phyloP scores from a whole-genome alignment of 768 basidiomycete species.

The Postia placenta region DNA sequence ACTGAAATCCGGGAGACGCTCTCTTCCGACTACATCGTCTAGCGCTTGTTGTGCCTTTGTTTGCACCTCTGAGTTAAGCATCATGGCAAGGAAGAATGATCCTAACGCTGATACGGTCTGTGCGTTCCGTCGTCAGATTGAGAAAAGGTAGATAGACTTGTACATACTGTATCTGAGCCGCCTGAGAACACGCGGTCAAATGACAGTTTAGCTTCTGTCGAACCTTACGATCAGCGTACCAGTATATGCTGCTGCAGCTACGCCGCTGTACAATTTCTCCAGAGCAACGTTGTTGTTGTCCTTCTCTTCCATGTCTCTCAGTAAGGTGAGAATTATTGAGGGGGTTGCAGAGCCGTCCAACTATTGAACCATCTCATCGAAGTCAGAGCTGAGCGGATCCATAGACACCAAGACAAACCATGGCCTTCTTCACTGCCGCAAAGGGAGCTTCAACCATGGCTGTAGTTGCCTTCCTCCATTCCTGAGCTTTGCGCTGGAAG shows the following conservation, averaged over 20 bases:
- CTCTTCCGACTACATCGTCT: conserved; percentile 30
- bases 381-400: neutral
- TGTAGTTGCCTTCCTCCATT: conserved; percentile 12
- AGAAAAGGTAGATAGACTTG: neutral
- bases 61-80: conserved; percentile 26
- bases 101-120: conserved; percentile 17
- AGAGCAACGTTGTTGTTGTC: conserved; percentile 7
- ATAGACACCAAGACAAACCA: conserved; percentile 10
- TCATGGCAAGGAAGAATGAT: conserved; percentile 29
- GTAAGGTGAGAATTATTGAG: conserved; percentile 12
- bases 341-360: conserved; percentile 13
- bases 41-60: conserved; percentile 30
- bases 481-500: conserved; percentile 19
- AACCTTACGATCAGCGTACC: conserved; percentile 7
- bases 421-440: conserved; percentile 15
- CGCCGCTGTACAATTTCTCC: conserved; percentile 14
- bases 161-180: conserved; percentile 17
- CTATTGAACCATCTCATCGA: too few relatives aligned
- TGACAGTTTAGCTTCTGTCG: neutral
- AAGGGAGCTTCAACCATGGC: conserved; percentile 17
- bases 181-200: too few relatives aligned
- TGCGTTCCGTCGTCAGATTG: neutral
- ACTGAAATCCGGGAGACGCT: conserved; percentile 24
- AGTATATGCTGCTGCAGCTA: conserved; percentile 15
- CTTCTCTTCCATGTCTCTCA: conserved; percentile 6